Evolutionary conservation across 2,329 filamentous ascomycete genomes (phyloP), one percentile per base, ranked within the genome.

Genomic region (Corinectria fuckeliana): DNA sequence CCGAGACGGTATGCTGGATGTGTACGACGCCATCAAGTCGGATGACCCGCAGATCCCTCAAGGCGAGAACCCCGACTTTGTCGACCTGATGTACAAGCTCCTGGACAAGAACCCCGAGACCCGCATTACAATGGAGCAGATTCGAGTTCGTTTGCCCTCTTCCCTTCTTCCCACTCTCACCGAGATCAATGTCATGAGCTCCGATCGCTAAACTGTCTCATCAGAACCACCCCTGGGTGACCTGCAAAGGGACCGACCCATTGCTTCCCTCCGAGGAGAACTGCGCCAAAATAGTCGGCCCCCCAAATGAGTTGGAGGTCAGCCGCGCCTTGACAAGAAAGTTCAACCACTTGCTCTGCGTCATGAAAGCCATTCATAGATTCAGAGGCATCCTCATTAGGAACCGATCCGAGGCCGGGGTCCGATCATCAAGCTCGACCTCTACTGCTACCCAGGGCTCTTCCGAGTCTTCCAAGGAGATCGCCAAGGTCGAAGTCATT

Each of bases 181-280:
- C 3, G 13, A 45, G 7, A 5, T 25, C 25, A 10, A n/a, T 10
- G 14, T 30, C 11, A 36, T 7, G 8, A 8, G 25, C 25, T 16
- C 26, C 42, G 11, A 18, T 26, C 50, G 18, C 50, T 64, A n/a
- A n/a, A 61, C 32, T 45, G 49, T 49, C 63, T 66, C 74, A 54
- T 21, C 61, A 97, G 94, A 85, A 89, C 69, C 95, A 99, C 73
- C 87, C 92, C 0, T 99, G 95, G 95, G 92, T 99, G 13, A 98
- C 94, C 5, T 90, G 87, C 70, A 78, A 85, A 56, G 93, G 92
- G 13, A 84, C 80, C 7, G 94, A 98, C 74, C 87, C 87, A 61
- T 80, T 99, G 13, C 82, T 98, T 11, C 86, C 92, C 7, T 84
- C 86, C 42, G 90, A 93, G 64, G 93, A 97, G 71, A 99, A 99